Conservation (phyloP, 164 flowering plant species). For the Platanus orientalis region DNA sequence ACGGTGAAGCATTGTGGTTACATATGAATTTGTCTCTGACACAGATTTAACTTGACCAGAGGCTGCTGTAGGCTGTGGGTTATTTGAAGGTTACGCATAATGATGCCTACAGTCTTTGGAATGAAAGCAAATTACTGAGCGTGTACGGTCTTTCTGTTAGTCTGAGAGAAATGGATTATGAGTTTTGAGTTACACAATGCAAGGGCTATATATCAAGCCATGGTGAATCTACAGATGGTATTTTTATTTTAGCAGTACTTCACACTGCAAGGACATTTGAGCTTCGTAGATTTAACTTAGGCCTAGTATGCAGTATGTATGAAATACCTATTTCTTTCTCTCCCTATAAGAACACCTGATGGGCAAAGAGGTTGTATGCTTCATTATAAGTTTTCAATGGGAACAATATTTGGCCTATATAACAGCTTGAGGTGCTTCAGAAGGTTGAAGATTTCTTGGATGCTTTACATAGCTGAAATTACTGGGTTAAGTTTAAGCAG, state of each 20-base stretch:
- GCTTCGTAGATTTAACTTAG: constrained; percentile 3
- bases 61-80: constrained; percentile 58
- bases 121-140: constrained; percentile 13
- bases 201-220: constrained; percentile 3
- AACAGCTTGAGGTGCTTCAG: constrained; percentile 13
- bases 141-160: constrained; percentile 6
- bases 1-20: constrained; percentile 41
- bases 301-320: constrained; percentile 13
- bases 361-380: constrained; percentile 22
- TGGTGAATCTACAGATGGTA: constrained; percentile 1
- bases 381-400: constrained; percentile 15
- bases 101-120: constrained; percentile 31
- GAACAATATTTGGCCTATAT: constrained; percentile 10
- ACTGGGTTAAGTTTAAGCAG: constrained; percentile 7
- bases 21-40: constrained; percentile 48
- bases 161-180: constrained; percentile 4
- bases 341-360: constrained; percentile 13
- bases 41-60: constrained; percentile 46
- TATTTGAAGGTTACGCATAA: constrained; percentile 30
- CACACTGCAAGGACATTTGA: constrained; percentile 1
- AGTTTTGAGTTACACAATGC: constrained; percentile 8
- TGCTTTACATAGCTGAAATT: constrained; percentile 9
- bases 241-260: background rate
- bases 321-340: constrained; percentile 18
- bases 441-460: constrained; percentile 5